phyloP scores from a whole-genome alignment of 2,329 filamentous ascomycete genomes.

The Colletotrichum euphorbiae region DNA sequence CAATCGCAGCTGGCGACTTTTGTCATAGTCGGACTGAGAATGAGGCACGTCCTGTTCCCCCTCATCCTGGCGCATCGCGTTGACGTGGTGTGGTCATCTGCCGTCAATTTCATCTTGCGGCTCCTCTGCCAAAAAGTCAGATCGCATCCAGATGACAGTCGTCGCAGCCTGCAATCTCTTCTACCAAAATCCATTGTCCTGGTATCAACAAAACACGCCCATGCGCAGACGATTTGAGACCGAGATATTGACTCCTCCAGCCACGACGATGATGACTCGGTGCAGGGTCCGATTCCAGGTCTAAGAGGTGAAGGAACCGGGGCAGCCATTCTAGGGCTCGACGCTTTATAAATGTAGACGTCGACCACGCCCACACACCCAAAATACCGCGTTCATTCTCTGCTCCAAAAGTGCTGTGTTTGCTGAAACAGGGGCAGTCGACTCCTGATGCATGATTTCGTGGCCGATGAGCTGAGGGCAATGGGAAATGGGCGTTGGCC shows the following conservation, averaged over 20 bases:
- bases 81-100: background rate
- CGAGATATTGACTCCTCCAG: conserved; percentile 7
- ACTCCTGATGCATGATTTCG: conserved; percentile 28
- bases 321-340: background rate
- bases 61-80: conserved; percentile 1
- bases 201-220: background rate
- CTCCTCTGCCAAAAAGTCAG: too few species aligned
- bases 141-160: too few species aligned
- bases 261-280: conserved; percentile 19
- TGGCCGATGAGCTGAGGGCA: conserved; percentile 19
- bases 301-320: background rate
- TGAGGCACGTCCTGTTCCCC: background rate
- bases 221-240: background rate
- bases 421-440: conserved; percentile 19
- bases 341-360: background rate
- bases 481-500: conserved; percentile 23
- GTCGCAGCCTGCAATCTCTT: too few species aligned
- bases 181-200: background rate
- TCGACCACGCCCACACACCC: background rate
- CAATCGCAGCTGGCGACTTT: too few species aligned
- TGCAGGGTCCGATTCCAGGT: conserved; percentile 18
- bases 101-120: too few species aligned
- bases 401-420: background rate
- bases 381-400: background rate
- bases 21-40: background rate